These are phyloP conservation scores for Ilex asprella DNA, from an alignment of 257 asterid species.

Conservation along the genomic window DNA sequence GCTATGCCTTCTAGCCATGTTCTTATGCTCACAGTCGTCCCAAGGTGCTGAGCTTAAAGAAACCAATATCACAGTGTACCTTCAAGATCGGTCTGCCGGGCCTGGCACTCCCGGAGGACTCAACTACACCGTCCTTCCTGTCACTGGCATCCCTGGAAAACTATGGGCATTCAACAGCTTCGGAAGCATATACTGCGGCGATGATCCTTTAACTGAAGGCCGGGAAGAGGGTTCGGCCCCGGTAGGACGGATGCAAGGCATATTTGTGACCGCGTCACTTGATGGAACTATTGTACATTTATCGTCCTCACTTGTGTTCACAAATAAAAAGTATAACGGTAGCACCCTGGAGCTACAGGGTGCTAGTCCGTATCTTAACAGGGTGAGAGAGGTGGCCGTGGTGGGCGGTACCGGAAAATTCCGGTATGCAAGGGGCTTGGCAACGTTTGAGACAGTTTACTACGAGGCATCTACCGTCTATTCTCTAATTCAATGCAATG, in stretches of 20 bases:
- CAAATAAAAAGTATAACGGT: conserved; percentile 19
- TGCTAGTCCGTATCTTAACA: conserved; percentile 38
- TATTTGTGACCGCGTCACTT: conserved; percentile 42
- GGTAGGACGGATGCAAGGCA: conserved; percentile 38
- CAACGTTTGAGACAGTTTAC: conserved; percentile 41
- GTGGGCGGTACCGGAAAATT: conserved; percentile 55
- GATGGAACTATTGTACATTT: conserved; percentile 47
- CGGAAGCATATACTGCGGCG: conserved; percentile 42
- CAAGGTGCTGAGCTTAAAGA: conserved; percentile 20
- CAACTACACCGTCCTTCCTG: conserved; percentile 25
- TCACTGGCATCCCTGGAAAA: conserved; percentile 20
- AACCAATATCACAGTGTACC: conserved; percentile 31
- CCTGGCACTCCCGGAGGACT: conserved; percentile 13
- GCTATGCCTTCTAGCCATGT: conserved; percentile 11
- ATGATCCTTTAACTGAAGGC: conserved; percentile 34
- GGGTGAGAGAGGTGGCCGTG: conserved; percentile 49
- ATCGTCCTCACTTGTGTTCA: conserved; percentile 42
- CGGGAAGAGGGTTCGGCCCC: conserved; percentile 24
- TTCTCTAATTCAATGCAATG: conserved; percentile 34
- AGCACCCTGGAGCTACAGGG: conserved; percentile 52
- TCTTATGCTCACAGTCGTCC: conserved; percentile 9
- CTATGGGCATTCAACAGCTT: conserved; percentile 29
- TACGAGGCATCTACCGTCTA: conserved; percentile 18
- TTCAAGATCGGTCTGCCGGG: conserved; percentile 46
- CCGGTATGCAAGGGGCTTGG: conserved; percentile 50